phyloP scores from a whole-genome alignment of 2,329 filamentous ascomycete species.

The Cladosporium sphaerospermum region DNA sequence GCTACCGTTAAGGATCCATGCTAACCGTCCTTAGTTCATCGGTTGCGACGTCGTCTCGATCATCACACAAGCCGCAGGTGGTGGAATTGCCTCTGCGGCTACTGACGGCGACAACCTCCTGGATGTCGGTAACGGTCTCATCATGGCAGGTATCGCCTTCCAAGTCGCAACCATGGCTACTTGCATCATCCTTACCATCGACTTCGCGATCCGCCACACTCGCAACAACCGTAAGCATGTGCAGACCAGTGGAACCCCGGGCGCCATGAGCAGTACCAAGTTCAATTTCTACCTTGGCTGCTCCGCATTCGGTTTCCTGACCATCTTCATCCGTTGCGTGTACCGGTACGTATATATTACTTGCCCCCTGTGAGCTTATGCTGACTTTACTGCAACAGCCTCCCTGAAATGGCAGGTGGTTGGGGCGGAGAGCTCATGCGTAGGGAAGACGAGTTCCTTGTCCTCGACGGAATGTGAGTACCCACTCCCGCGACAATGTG shows the following conservation, averaged over 20 bases:
- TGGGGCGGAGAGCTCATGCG: conserved; percentile 44
- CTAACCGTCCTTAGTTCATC: conserved; percentile 36
- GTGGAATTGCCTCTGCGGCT: conserved; percentile 35
- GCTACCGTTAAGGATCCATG: conserved; percentile 56
- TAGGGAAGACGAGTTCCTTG: conserved; percentile 42
- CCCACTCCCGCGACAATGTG: not conserved
- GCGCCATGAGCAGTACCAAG: conserved; percentile 37
- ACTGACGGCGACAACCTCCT: conserved; percentile 28
- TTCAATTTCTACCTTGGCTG: conserved; percentile 46
- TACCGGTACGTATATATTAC: conserved; percentile 42
- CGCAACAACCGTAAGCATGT: conserved; percentile 1
- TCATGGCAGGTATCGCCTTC: conserved; percentile 40
- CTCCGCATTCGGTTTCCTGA: conserved; percentile 52
- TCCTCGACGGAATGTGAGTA: conserved; percentile 36
- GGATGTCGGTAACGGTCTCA: conserved; percentile 37
- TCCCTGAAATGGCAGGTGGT: conserved; percentile 46
- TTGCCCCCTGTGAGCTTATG: conserved; percentile 1
- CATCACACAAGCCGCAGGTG: conserved; percentile 39
- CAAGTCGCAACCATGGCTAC: conserved; percentile 40
- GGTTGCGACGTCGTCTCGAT: conserved; percentile 43
- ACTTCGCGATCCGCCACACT: conserved; percentile 30
- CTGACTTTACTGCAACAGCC: conserved; percentile 24
- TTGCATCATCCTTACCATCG: conserved; percentile 36
- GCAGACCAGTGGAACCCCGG: not conserved
- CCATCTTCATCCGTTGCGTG: conserved; percentile 59